Base-by-base conservation (phyloP, 164 flowering plant genomes). In the Tetrastigma voinierianum region DNA sequence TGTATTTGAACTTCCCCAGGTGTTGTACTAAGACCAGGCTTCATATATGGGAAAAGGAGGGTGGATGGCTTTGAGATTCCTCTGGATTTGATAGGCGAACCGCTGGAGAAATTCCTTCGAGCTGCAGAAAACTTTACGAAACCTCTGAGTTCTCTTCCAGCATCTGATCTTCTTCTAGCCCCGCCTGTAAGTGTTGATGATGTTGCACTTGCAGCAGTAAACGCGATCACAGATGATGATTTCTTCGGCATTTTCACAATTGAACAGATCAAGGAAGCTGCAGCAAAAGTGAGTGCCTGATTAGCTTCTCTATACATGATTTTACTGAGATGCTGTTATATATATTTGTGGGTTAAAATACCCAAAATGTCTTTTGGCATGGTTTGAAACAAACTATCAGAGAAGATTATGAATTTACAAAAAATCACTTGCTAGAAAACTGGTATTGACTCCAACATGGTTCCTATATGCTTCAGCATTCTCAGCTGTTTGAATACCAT, bases 201-300 rank as follows among this genome's bases (percentile, higher is more conserved):
- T 77, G 83, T 92, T 61, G 97, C 98, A 5, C 68, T 75, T 46
- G 97, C 99, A 2, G 94, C 74, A 9, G 68, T 92, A 43, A 90
- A 88, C 72, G 96, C 88, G 23, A 78, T 90, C 14, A 67, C 18
- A n/a, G 97, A 92, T 69, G 93, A 90, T 52, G 94, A 95, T 52
- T 70, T 86, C 78, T 95, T 95, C 66, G 99, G 99, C 55, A 74
- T 90, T 71, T 90, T 90, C 77, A 90, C 96, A 21, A 90, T 95
- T 12, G 91, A 90, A 56, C 99, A 95, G 80, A 95, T 95, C 78
- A 89, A 89, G 80, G 90, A 86, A 83, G 98, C 99, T 46, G 97
- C 98, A 32, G 83, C 86, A 17, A 81, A 83, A 65, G 90, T 87
- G 48, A 85, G 70, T 71, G 92, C 76, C 10, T 84, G 71, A 82